Percentiles rank a stretch among this genome's conserved stretches.
Conservation (phyloP, 75 land plant species). For the Chamaecyparis obtusa region DNA sequence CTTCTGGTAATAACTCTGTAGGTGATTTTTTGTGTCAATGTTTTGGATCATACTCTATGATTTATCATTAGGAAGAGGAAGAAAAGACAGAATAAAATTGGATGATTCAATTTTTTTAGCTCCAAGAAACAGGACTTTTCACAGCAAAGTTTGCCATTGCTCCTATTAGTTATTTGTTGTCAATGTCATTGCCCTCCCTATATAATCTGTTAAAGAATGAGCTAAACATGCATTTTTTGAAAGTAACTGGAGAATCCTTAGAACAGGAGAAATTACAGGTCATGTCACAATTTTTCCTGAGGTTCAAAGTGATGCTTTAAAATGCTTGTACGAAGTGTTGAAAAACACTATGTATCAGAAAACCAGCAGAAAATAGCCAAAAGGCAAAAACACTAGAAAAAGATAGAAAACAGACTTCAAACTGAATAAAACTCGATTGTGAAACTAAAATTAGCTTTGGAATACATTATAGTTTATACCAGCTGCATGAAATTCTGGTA, state of each 20-base stretch:
- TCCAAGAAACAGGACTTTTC: not conserved
- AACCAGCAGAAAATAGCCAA: not conserved
- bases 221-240: not conserved
- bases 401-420: no score
- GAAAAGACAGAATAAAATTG: not conserved
- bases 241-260: not conserved
- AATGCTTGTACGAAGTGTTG: not conserved
- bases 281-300: not conserved
- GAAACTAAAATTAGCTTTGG: not conserved
- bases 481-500: not conserved
- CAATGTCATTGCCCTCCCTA: not conserved
- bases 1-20: no score
- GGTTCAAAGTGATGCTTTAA: not conserved
- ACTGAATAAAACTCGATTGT: not conserved
- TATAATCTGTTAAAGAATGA: not conserved
- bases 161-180: not conserved
- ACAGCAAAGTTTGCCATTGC: not conserved
- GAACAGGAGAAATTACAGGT: not conserved
- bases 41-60: no score
- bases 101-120: not conserved
- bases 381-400: not conserved
- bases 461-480: not conserved
- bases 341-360: not conserved
- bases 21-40: no score
- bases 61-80: no score